Percentiles rank a stretch among this genome's conserved stretches.
phyloP scores from a whole-genome alignment of 2,329 filamentous ascomycete genomes.

The Phialophora expanda region DNA sequence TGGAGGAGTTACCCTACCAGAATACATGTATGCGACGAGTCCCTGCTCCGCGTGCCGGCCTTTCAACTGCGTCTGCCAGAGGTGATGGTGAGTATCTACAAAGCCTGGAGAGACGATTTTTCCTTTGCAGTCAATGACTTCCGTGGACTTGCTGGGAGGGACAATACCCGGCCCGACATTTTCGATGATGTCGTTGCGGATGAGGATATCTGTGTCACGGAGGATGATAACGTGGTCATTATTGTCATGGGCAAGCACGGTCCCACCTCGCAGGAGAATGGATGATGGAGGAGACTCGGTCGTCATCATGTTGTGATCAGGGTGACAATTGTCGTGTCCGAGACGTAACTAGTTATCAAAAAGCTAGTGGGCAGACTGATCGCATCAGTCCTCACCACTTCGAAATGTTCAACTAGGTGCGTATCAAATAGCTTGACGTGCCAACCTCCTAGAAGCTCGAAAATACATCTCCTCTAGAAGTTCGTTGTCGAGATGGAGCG shows the following conservation, averaged over 20 bases:
- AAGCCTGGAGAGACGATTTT: slow-evolving; percentile 44
- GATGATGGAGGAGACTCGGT: slow-evolving; percentile 1
- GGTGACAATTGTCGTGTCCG: background rate
- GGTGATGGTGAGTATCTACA: slow-evolving; percentile 48
- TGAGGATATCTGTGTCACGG: slow-evolving; percentile 30
- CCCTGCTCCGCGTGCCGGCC: slow-evolving; percentile 48
- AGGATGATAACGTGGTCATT: slow-evolving; percentile 29
- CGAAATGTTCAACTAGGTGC: background rate
- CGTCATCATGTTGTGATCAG: background rate
- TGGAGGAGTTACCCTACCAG: slow-evolving; percentile 42
- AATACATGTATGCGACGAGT: slow-evolving; percentile 50
- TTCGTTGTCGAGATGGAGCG: background rate
- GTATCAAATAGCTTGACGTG: background rate
- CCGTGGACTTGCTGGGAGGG: slow-evolving; percentile 20
- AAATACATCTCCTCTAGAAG: background rate
- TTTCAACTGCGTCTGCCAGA: slow-evolving; percentile 52
- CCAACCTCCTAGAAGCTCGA: background rate
- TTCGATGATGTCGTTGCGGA: slow-evolving; percentile 26
- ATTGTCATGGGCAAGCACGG: slow-evolving; percentile 29
- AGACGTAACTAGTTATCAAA: background rate
- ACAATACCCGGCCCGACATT: slow-evolving; percentile 21
- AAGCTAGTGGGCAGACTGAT: background rate
- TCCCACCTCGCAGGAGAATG: slow-evolving; percentile 32
- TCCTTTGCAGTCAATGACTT: slow-evolving; percentile 48
- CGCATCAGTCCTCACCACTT: background rate